phyloP scores from a whole-genome alignment of 805 yeast genomes.

The Martiniozyma abietophila region DNA sequence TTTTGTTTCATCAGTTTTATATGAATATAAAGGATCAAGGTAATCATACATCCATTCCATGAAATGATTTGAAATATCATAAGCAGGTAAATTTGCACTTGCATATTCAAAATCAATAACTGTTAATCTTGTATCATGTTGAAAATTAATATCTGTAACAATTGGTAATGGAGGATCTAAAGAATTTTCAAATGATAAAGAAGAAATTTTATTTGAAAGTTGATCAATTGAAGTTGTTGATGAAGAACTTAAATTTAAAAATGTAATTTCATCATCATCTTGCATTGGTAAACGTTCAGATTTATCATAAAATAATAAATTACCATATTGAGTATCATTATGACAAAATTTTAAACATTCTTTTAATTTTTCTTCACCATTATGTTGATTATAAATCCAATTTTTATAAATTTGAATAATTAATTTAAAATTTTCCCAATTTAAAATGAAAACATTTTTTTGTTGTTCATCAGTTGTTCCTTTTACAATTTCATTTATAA shows the following conservation, averaged over 20 bases:
- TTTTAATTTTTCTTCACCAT: conserved; percentile 30
- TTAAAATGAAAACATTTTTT: conserved; percentile 32
- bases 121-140: conserved; percentile 58
- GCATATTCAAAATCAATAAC: conserved; percentile 97
- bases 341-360: conserved; percentile 73
- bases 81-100: conserved; percentile 83
- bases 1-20: conserved; percentile 41
- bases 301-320: conserved; percentile 50
- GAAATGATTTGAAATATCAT: conserved; percentile 87
- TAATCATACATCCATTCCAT: conserved; percentile 97
- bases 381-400: conserved; percentile 52
- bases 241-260: conserved; percentile 1
- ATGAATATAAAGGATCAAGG: conserved; percentile 46
- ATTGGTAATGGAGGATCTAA: conserved; percentile 18
- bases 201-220: conserved; percentile 13
- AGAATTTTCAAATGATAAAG: conserved; percentile 12
- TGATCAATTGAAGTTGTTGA: conserved; percentile 6
- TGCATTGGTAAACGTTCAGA: conserved; percentile 19
- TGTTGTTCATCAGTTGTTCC: conserved; percentile 27
- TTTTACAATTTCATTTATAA: conserved; percentile 36
- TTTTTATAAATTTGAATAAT: conserved; percentile 43
- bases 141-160: conserved; percentile 22
- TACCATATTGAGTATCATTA: conserved; percentile 96
- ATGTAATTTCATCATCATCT: conserved; percentile 20
- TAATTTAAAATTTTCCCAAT: conserved; percentile 41